Evolutionary conservation across 192 early-diverging fungal species (phyloP), one percentile per base, ranked within the genome.

Genomic region (Geranomyces variabilis): DNA sequence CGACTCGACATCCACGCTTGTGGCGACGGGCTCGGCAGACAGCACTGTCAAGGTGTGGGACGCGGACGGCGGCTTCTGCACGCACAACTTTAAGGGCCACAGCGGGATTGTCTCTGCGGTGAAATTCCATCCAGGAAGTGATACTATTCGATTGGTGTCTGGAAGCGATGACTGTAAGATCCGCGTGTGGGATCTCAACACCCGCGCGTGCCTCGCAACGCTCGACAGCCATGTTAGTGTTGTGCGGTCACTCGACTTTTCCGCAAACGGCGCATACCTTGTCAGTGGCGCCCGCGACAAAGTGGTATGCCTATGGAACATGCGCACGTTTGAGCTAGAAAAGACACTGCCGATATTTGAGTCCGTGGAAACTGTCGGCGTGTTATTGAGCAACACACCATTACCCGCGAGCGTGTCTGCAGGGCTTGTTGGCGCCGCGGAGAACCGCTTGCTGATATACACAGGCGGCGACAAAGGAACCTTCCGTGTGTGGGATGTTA

Each of bases 11-110:
- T 96, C 95, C 0, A 94, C 95, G 0, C 75, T 99, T 28, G 93
- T 98, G 8, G 97, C 97, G 12, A 97, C 95, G 1, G 97, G 96
- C 44, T 94, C 93, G 15, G 95, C 97, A 0, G 97, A 99, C 77
- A 90, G 88, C 66, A 94, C 92, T 13, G 89, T 99, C 55, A 93
- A 93, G 64, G 92, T 98, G 12, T 99, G 96, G 96, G 95, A 99
- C 78, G 92, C 95, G 67, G 91, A 90, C 60, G 83, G 88, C 57
- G 95, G 93, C 22, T 94, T 86, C 80, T 94, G 92, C 73, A 98
- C 97, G 63, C 97, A 99, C 75, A 93, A 93, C 75, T 93, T 99
- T 73, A 88, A 88, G 61, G 96, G 96, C 55, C 97, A 99, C 61
- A 82, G 88, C 43, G 96, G 95, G 19, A 86, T 97, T 12, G 81